These are phyloP conservation scores for Funneliformis geosporum DNA, from an alignment of 192 early-diverging fungal genomes.

Conservation along the genomic window DNA sequence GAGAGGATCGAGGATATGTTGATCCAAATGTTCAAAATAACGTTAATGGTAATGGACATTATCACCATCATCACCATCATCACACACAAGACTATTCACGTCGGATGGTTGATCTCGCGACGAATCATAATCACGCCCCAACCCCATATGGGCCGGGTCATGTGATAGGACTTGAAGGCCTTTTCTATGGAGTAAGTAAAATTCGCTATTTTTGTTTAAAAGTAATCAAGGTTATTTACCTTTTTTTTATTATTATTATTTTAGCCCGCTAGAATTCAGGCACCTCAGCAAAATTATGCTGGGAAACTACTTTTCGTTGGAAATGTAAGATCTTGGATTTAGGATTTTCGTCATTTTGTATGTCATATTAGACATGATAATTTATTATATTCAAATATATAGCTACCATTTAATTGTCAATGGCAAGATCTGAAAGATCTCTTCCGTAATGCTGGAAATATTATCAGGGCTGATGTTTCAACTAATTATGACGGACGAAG, in stretches of 20 bases:
- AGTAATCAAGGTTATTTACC: neutral
- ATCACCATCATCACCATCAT: neutral
- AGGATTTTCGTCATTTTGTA: constrained; percentile 3
- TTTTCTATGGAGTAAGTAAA: neutral
- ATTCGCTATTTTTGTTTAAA: too few species aligned
- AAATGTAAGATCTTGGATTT: constrained; percentile 58
- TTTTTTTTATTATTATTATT: neutral
- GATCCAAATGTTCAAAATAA: constrained; percentile 38
- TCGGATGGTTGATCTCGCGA: neutral
- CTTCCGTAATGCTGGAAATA: constrained; percentile 68
- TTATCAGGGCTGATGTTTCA: constrained; percentile 70
- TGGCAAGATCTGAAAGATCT: constrained; percentile 86
- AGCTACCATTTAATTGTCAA: constrained; percentile 71
- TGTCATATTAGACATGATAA: neutral
- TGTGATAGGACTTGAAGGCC: neutral
- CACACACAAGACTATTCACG: neutral
- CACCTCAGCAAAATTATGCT: constrained; percentile 33
- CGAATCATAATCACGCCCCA: constrained; percentile 4
- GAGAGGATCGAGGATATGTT: constrained; percentile 63
- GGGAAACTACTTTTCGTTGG: constrained; percentile 70
- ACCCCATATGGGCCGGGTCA: neutral
- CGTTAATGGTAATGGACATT: constrained; percentile 28
- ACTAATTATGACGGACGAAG: constrained; percentile 63
- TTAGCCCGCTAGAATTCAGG: constrained; percentile 19
- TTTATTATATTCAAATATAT: constrained; percentile 20